Conservation (phyloP, 2,329 filamentous ascomycete species). For the Fusarium bulbicola region DNA sequence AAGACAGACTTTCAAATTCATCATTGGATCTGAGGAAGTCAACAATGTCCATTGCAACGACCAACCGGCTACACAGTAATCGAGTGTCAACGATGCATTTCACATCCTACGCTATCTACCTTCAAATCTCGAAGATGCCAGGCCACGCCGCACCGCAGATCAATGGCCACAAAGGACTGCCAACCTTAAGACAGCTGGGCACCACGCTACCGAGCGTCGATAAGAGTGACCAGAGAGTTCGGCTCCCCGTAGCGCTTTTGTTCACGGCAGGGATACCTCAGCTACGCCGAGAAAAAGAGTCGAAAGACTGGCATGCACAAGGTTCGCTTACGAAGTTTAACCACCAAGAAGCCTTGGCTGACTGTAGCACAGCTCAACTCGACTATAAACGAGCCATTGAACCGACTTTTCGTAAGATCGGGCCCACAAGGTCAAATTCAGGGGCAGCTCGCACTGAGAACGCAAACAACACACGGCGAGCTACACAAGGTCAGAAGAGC, state of each 20-base stretch:
- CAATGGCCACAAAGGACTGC: background rate
- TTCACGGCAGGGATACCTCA: no score
- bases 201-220: rapidly evolving
- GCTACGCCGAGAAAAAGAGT: background rate
- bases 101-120: background rate
- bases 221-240: no score
- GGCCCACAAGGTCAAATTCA: background rate
- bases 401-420: background rate
- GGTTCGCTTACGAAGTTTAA: background rate
- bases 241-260: background rate
- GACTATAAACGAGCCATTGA: background rate
- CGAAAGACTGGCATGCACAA: background rate
- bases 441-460: background rate
- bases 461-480: background rate
- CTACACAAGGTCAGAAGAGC: background rate
- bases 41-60: rapidly evolving
- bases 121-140: background rate
- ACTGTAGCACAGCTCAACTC: background rate
- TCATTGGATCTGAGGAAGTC: no score
- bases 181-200: rapidly evolving
- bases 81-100: background rate
- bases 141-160: no score
- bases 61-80: background rate
- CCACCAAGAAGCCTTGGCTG: background rate
- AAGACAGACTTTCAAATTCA: background rate